These are phyloP conservation scores for Lignosus rhinocerotis DNA, from an alignment of 1,284 basidiomycete species.

Conservation along the genomic window DNA sequence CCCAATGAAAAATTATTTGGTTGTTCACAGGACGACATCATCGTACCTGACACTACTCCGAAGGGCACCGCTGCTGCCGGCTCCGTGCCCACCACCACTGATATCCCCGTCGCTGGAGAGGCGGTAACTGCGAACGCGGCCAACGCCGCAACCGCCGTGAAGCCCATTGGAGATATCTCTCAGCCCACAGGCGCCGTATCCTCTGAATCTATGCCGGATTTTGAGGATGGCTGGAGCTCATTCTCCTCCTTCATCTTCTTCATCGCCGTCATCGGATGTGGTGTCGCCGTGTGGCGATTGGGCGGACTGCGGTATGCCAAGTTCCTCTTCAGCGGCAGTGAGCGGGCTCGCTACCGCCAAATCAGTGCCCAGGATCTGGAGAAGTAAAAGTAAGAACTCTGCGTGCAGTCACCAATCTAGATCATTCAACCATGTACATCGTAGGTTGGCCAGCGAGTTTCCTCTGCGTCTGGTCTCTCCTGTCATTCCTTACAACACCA, in stretches of 20 bases:
- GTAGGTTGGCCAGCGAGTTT: not conserved
- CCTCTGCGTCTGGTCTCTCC: not conserved
- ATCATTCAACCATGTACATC: not conserved
- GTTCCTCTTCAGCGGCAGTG: constrained; percentile 39
- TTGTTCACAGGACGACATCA: constrained; percentile 26
- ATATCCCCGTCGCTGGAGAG: not conserved
- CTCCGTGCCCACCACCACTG: constrained; percentile 3
- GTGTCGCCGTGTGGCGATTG: constrained; percentile 57
- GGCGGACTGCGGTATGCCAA: constrained; percentile 51
- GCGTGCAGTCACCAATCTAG: not conserved
- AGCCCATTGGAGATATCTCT: constrained; percentile 25
- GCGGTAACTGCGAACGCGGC: constrained; percentile 19
- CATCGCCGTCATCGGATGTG: constrained; percentile 33
- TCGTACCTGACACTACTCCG: not conserved
- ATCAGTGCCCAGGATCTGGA: constrained; percentile 48
- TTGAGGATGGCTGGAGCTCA: constrained; percentile 22
- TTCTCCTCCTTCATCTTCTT: constrained; percentile 25
- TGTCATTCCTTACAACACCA: not conserved
- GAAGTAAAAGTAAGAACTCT: constrained; percentile 39
- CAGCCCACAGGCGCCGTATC: constrained; percentile 20
- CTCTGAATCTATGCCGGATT: constrained; percentile 10
- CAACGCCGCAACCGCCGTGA: constrained; percentile 21
- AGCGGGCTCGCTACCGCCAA: constrained; percentile 46
- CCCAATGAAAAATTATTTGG: constrained; percentile 54
- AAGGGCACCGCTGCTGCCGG: constrained; percentile 1